Conservation (phyloP, 2,329 filamentous ascomycete genomes). For the Pestalotiopsis sp. region DNA sequence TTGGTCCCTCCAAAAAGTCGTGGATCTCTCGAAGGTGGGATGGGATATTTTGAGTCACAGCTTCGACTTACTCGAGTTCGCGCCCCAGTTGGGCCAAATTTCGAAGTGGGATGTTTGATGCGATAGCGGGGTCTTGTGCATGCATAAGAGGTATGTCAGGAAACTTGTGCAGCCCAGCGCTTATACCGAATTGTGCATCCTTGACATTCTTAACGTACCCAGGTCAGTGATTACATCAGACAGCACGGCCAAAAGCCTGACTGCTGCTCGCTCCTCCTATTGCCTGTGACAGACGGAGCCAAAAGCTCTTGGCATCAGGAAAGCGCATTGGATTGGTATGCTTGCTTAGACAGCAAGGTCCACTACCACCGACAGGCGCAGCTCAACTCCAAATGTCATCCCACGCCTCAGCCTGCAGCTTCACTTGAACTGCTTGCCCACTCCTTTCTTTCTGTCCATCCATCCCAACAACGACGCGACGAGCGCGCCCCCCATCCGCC, state of each 20-base stretch:
- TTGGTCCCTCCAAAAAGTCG: constrained; percentile 1
- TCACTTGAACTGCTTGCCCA: background rate
- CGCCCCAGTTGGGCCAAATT: constrained; percentile 7
- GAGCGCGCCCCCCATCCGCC: background rate
- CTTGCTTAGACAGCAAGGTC: background rate
- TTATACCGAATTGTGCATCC: background rate
- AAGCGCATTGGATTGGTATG: background rate
- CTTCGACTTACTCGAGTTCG: background rate
- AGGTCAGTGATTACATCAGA: background rate
- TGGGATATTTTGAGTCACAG: constrained; percentile 12
- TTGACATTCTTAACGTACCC: background rate
- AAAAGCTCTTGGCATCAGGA: background rate
- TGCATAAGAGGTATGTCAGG: too few species aligned
- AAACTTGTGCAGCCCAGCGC: background rate
- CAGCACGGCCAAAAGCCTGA: too few species aligned
- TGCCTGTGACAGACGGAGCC: background rate
- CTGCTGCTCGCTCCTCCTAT: background rate
- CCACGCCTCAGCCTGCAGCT: background rate
- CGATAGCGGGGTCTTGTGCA: constrained; percentile 3
- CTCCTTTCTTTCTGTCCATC: background rate
- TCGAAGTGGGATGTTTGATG: constrained; percentile 13
- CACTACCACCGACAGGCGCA: background rate
- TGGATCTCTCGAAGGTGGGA: background rate
- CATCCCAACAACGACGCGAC: background rate
- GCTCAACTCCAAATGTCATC: background rate